Evolutionary conservation across 2,329 filamentous ascomycete species (phyloP).

Genomic region (Xylariaceae sp.): DNA sequence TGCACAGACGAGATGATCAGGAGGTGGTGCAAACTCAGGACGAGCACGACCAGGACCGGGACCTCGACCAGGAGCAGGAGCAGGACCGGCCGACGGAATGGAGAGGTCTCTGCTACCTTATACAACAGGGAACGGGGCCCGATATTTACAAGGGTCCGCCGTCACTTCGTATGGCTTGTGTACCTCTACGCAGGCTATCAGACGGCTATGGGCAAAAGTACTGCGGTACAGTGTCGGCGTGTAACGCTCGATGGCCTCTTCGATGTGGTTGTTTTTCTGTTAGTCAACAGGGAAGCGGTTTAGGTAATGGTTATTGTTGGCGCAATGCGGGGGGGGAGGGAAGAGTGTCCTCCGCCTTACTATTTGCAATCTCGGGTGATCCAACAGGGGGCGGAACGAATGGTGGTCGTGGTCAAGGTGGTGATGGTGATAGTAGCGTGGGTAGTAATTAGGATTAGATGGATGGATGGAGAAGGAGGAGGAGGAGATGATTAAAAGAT

Average conservation of each 20-base stretch:
- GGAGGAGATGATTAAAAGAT: background rate
- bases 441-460: constrained; percentile 3
- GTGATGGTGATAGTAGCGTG: background rate
- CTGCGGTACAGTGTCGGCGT: constrained; percentile 7
- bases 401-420: background rate
- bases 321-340: constrained; percentile 36
- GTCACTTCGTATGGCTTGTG: background rate
- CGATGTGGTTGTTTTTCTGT: constrained; percentile 36
- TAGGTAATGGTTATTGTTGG: constrained; percentile 43
- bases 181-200: background rate
- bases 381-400: background rate
- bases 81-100: background rate
- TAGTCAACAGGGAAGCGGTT: constrained; percentile 41
- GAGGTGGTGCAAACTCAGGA: constrained; percentile 7
- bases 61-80: too few relatives aligned
- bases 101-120: background rate
- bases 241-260: constrained; percentile 13
- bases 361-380: background rate
- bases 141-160: background rate
- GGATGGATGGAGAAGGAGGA: constrained; percentile 9
- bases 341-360: constrained; percentile 31
- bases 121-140: background rate
- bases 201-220: background rate
- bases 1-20: constrained; percentile 3
- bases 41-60: too few relatives aligned